Conservation (phyloP, 768 basidiomycete genomes). For the Favolaschia claudopus region DNA sequence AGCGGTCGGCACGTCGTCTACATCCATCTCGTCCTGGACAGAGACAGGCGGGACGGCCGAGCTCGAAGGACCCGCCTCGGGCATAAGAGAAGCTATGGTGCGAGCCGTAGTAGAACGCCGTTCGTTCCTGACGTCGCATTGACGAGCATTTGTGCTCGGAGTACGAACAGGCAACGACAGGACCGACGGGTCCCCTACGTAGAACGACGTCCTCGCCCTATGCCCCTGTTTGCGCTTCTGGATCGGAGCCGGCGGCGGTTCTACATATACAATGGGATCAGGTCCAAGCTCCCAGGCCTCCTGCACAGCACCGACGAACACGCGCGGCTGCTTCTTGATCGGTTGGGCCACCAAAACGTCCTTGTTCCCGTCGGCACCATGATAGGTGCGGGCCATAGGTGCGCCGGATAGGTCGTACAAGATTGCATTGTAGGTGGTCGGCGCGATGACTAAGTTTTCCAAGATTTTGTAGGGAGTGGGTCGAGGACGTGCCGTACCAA, state of each 20-base stretch:
- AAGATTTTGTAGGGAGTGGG: neutral
- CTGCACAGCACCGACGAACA: constrained; percentile 20
- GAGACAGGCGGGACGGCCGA: no score
- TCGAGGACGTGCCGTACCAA: neutral
- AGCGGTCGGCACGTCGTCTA: no score
- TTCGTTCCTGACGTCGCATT: no score
- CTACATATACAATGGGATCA: constrained; percentile 3
- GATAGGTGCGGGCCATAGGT: constrained; percentile 7
- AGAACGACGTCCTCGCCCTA: neutral
- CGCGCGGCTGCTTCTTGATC: neutral
- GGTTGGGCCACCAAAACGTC: neutral
- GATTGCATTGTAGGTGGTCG: constrained; percentile 4
- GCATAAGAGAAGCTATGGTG: no score
- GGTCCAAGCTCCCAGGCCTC: constrained; percentile 14
- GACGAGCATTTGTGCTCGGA: no score
- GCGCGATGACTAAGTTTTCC: constrained; percentile 9
- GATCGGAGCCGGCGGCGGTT: neutral
- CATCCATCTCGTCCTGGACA: no score
- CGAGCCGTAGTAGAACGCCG: no score
- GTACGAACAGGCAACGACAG: constrained; percentile 3
- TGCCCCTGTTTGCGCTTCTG: neutral
- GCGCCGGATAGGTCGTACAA: constrained; percentile 18
- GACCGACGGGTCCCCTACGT: neutral
- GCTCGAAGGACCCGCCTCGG: no score
- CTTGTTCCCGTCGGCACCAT: constrained; percentile 13